Evolutionary conservation across 495 filamentous ascomycete genomes (phyloP), one percentile per base, ranked within the genome.

Genomic region (Aspergillus nanangensis): DNA sequence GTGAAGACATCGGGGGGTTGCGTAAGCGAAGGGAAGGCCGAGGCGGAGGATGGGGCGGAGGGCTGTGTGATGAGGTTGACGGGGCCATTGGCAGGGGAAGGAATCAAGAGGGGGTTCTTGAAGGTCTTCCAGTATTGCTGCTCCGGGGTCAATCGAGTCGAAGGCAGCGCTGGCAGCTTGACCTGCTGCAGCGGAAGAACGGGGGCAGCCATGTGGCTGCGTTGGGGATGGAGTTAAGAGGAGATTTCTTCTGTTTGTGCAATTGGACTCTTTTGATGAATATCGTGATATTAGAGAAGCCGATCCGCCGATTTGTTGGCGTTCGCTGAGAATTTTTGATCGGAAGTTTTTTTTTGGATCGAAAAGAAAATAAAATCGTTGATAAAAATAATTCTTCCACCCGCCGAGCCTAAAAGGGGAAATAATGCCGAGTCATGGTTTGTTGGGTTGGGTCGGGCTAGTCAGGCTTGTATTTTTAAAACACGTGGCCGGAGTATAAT

Each of bases 121-220:
- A 98, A 98, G 27, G 83, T 84, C 52, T 82, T 82, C 90, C 93
- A 99, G 74, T 96, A 97, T 53, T 82, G 77, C 67, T 97, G 90
- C 70, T 99, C 93, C 36, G 91, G 81, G 4, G 90, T 95, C 37
- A 74, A 51, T 32, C 57, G 62, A 47, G 69, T 70, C 44, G 71
- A 72, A 21, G 71, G 71, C 53, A 72, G 57, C 52, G 67, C 63
- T 41, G 92, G 84, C 52, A 95, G 81, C 77, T 90, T 93, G 63
- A 95, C 68, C 58, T 82, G 85, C 61, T 84, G 84, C 45, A 95
- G 72, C 51, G 87, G 85, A 56, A 82, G 78, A 50, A 96, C 86
- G 64, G 88, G 83, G 48, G 90, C 87, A 51, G 93, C 92, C 93
- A 98, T n/a, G n/a, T 98, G 47, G 51, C 63, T 56, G 49, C 50